Evolutionary conservation across 1,284 basidiomycete species (phyloP), one percentile per base, ranked within the genome.

Genomic region (Tremellales sp.): DNA sequence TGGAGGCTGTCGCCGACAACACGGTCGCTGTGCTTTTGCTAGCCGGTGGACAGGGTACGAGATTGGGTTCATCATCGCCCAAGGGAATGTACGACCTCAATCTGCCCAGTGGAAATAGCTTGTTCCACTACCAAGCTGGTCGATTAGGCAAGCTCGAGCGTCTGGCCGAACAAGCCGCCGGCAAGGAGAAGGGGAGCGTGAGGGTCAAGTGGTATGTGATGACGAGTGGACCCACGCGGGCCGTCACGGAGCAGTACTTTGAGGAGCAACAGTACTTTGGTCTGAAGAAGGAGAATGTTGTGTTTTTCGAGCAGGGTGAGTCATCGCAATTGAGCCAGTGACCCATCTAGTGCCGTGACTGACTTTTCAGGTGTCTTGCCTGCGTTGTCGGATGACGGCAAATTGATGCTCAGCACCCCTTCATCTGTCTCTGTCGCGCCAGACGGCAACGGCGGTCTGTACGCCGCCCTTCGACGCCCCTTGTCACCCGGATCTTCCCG

Each of bases 41-140:
- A 86, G 96, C 96, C 2, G 96, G 96, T 44, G 96, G 96, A 3
- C 96, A 99, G 76, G 96, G 96, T 21, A 96, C 93, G 15, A 81
- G 96, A 47, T 79, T 99, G 43, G 96, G 96, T 33, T 93, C 89
- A 62, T 82, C 80, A 31, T 86, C 86, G 21, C 96, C 96, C 23
- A 99, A 99, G 71, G 96, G 96, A 10, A 97, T 93, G 79, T 98
- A 97, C 77, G 89, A 98, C 72, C 97, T 98, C 61, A 86, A 86
- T 15, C 80, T 99, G 37, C 90, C 92, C 11, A 91, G 87, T 29
- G 84, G 88, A 76, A 96, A 93, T 76, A 84, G 86, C 25, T 83
- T 99, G 51, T 98, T 99, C 79, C 90, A 97, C 70, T 86, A 89
- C 62, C 96, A 99, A 75, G 96, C 93, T 4, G 92, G 96, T 75